A percentile compares a stretch with the other conserved stretches of the same genome.
These are phyloP conservation scores for Asterophora parasitica DNA, from an alignment of 768 basidiomycete genomes.

Conservation along the genomic window DNA sequence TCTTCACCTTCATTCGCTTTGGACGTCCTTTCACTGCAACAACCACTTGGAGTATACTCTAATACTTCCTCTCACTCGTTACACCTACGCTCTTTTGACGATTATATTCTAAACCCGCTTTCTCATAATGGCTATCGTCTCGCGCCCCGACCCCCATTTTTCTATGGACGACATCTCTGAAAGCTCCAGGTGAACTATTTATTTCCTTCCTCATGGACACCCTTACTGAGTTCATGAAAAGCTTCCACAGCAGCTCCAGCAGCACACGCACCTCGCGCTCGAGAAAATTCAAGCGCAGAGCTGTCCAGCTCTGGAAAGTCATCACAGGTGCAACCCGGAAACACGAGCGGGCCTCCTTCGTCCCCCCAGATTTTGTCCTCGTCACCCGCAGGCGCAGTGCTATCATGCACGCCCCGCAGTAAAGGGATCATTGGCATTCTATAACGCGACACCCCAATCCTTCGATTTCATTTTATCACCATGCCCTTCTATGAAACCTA, in stretches of 20 bases:
- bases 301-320: slow-evolving; percentile 58
- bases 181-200: slow-evolving; percentile 6
- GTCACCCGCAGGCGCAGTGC: slow-evolving; percentile 55
- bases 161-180: slow-evolving; percentile 22
- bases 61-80: slow-evolving; percentile 6
- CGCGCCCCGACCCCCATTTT: slow-evolving; percentile 22
- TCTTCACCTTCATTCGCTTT: too few relatives aligned
- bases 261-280: slow-evolving; percentile 25
- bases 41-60: background rate
- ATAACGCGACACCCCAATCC: too few relatives aligned
- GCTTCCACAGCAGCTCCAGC: slow-evolving; percentile 9
- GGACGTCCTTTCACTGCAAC: too few relatives aligned
- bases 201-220: background rate
- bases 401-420: slow-evolving; percentile 21
- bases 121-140: slow-evolving; percentile 20
- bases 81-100: background rate
- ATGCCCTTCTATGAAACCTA: too few relatives aligned
- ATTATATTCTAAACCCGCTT: background rate
- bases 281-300: slow-evolving; percentile 51
- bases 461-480: too few relatives aligned
- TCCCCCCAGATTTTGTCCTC: slow-evolving; percentile 59
- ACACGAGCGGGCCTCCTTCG: slow-evolving; percentile 45
- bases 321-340: slow-evolving; percentile 51
- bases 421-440: too few relatives aligned
- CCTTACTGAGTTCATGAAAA: background rate